phyloP scores from a whole-genome alignment of 2,329 filamentous ascomycete species.

The Fusarium pseudonygamai region DNA sequence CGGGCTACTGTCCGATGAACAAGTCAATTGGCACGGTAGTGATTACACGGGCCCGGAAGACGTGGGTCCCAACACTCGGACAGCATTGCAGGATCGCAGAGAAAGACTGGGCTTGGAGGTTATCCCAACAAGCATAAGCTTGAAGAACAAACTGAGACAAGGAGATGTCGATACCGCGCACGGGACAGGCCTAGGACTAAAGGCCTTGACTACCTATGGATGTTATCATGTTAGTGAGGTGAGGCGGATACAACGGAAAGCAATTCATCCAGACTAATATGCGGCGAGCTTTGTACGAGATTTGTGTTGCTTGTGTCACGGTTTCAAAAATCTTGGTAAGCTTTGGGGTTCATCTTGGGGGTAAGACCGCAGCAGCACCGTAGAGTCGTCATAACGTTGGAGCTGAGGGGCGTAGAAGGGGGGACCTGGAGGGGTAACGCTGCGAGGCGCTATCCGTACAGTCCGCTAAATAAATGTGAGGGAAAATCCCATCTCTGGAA shows the following conservation, averaged over 20 bases:
- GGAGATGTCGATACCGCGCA: slow-evolving; percentile 2
- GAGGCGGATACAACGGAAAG: slow-evolving; percentile 17
- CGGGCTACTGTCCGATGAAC: slow-evolving; percentile 43
- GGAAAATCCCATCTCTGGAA: slow-evolving; percentile 36
- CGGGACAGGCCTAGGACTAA: slow-evolving; percentile 4
- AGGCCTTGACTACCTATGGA: background rate
- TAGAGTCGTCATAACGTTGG: slow-evolving; percentile 37
- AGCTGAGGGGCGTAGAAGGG: slow-evolving; percentile 33
- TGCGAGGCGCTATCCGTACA: slow-evolving; percentile 1
- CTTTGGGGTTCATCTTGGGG: slow-evolving; percentile 34
- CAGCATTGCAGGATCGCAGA: slow-evolving; percentile 19
- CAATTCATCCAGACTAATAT: slow-evolving; percentile 6
- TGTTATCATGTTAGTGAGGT: background rate
- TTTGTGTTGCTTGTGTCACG: slow-evolving; percentile 40
- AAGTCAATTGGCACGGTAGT: slow-evolving; percentile 45
- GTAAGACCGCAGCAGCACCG: slow-evolving; percentile 38
- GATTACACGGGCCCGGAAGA: slow-evolving; percentile 36
- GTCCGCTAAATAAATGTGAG: slow-evolving; percentile 19
- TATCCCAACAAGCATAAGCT: slow-evolving; percentile 29
- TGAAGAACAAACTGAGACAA: slow-evolving; percentile 10
- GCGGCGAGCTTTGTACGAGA: slow-evolving; percentile 36
- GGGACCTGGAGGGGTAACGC: slow-evolving; percentile 31
- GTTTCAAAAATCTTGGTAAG: slow-evolving; percentile 40
- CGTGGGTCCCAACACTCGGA: slow-evolving; percentile 37
- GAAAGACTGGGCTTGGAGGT: slow-evolving; percentile 15